Evolutionary conservation across 305 asterid species (phyloP), one percentile per base, ranked within the genome.

Genomic region (Rubia balearica): DNA sequence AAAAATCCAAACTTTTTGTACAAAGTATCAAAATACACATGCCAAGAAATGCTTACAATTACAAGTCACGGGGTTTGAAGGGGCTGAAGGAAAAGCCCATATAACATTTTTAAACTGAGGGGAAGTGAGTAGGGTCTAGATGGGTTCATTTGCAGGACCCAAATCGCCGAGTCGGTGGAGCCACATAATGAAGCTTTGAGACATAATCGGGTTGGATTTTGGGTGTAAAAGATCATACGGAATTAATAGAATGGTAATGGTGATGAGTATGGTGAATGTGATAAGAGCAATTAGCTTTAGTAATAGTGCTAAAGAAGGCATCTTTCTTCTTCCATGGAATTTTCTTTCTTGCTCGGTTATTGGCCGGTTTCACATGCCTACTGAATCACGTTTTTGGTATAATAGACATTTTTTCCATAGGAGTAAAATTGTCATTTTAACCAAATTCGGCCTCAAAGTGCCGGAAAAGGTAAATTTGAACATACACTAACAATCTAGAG

Each of bases 31-130:
- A 46, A 46, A 24, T 12, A 5, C 22, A 7, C 4, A 41, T 38
- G 8, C 33, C 22, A 16, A 36, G 17, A 38, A 4, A 7, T 21
- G 85, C 96, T 85, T 73, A 94, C 98, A 68, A 68, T 94, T 89
- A 78, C 98, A 88, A 64, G 92, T 85, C 83, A 91, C 96, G 0
- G 97, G 98, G 62, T 75, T 88, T 7, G 81, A 77, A 69, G 98
- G 93, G 11, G 99, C 99, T 24, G 99, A 91, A 79, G 98, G 99
- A 80, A 94, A 94, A 46, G 95, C 78, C 98, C 96, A 90, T 45
- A 81, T 78, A 79, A 96, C 81, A 82, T 78, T 84, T 7, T 76
- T 82, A 86, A 88, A 94, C 69, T 80, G 83, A 33, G 92, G 83
- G 7, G 99, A 86, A 72, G 88, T 87, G 83, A 94, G 91, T 53